These are phyloP conservation scores for Saccharomycopsis sp. DNA, from an alignment of 805 yeast genomes.

Conservation along the genomic window DNA sequence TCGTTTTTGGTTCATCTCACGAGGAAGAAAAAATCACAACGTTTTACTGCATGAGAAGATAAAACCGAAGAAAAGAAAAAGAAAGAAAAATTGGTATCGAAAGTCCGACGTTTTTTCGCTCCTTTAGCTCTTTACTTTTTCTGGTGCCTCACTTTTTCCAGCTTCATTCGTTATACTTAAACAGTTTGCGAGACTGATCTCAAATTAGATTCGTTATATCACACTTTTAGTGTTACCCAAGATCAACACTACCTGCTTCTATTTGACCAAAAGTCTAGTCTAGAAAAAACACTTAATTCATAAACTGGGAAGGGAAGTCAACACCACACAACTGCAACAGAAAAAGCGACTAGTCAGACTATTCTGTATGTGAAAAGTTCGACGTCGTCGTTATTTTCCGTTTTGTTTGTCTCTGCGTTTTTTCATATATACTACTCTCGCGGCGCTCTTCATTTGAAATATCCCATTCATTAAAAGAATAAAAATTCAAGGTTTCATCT, in stretches of 20 bases:
- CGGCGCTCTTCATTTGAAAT: neutral
- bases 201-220: neutral
- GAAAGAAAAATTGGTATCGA: neutral
- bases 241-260: neutral
- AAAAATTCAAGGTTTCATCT: neutral
- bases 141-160: neutral
- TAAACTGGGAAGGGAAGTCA: neutral
- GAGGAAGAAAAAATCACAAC: neutral
- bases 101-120: neutral
- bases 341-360: neutral
- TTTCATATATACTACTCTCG: neutral
- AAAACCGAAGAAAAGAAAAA: neutral
- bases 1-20: neutral
- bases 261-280: neutral
- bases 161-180: neutral
- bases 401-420: neutral
- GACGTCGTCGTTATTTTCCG: conserved; percentile 2
- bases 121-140: neutral
- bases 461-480: neutral
- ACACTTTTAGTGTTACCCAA: neutral
- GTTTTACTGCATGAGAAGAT: neutral
- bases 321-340: neutral
- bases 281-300: neutral
- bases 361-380: neutral
- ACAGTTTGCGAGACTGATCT: neutral